Evolutionary conservation across 2,329 filamentous ascomycete species (phyloP), one percentile per base, ranked within the genome.

Genomic region (Chaetomiaceae sp.): DNA sequence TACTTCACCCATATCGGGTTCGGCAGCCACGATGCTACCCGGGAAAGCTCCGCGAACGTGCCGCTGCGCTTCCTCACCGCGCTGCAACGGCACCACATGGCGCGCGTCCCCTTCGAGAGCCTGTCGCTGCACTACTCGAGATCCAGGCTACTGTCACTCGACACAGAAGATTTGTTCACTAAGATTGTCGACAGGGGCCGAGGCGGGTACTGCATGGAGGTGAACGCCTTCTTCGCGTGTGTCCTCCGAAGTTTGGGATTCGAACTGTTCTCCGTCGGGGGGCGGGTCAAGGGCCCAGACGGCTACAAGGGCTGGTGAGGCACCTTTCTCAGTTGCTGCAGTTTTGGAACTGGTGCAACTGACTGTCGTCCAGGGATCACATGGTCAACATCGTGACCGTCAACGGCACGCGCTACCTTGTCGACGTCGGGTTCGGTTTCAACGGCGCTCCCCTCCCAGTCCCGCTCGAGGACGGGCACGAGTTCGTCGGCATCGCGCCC

Each of bases 341-440:
- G n/a, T n/a, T n/a, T n/a, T n/a, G n/a, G n/a, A n/a, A n/a, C n/a
- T n/a, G n/a, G n/a, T n/a, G n/a, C n/a, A n/a, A n/a, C n/a, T n/a
- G n/a, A n/a, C n/a, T n/a, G n/a, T n/a, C n/a, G n/a, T n/a, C n/a
- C 24, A 72, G 78, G 76, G 64, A 66, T 12, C 80, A 84, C 60
- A 76, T 81, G 68, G 65, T 80, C 44, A 76, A 79, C 55, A 70
- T 84, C 45, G 71, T 83, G 38, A 74, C 67, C 20, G 68, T 86
- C 18, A 62, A 67, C 9, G 61, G 63, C 19, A 65, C 67, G 35
- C 62, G 65, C 34, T 76, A 73, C 58, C 60, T 75, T 51, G 68
- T 77, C 22, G 81, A 84, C 57, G 75, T 83, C 12, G 79, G 76
- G 20, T 83, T 81, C 55, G 81, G 80, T 17, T 70, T 69, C 43